Base-by-base conservation (phyloP, 2,329 filamentous ascomycete species). In the Trichoderma simmonsii region DNA sequence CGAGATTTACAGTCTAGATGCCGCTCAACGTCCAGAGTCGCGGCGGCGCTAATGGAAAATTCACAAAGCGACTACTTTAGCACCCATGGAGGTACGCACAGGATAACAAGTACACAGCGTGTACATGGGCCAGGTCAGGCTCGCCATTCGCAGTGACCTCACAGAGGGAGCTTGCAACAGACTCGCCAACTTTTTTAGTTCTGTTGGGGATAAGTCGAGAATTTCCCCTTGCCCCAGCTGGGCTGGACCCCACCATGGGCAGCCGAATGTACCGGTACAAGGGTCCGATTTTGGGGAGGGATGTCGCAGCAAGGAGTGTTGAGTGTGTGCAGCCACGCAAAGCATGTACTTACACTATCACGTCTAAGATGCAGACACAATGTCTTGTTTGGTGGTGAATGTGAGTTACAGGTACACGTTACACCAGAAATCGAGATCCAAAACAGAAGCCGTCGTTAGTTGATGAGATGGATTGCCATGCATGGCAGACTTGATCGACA, bases 171-270 rank as follows among this genome's bases (percentile, higher is more conserved):
- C 68, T 73, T 59, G 51, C 34, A 70, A 62, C 63, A 63, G 72
- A 73, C 74, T 74, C 74, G 73, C 75, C 74, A 76, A 75, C 72
- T 63, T 75, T 77, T 82, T 81, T 80, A 80, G 81, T 81, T 82
- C 79, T 83, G 79, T 83, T 84, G 82, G 82, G 82, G 82, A 82
- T 79, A 74, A 69, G 74, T 72, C 70, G 34, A 69, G 71, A 70
- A 68, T 59, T 68, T 72, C 70, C 70, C 70, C 59, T 67, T 71
- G 70, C 69, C 60, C 69, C 69, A 70, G 61, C 60, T n/a, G 26
- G 36, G 36, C 61, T n/a, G 30, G n/a, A 61, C 66, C 66, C 66
- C 66, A 69, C 66, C 66, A 62, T 64, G 61, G 36, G 11, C 34
- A 48, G 34, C 30, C 21, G 60, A 24, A 70, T n/a, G 70, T 72